phyloP scores from a whole-genome alignment of 1,284 basidiomycete species.

The Phaffia rhodozyma region DNA sequence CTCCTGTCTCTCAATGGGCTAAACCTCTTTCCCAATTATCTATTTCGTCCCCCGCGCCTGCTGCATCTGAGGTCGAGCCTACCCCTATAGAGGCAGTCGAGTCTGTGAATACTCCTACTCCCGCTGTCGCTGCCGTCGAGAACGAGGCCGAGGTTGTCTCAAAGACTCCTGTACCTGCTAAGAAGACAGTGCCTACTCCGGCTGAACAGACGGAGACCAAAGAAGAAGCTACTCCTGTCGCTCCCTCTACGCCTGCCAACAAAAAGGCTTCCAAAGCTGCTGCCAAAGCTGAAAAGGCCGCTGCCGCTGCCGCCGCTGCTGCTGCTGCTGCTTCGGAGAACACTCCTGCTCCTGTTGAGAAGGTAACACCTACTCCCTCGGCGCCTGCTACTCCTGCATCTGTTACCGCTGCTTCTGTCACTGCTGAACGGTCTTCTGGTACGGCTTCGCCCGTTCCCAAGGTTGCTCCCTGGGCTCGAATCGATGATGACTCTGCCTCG shows the following conservation, averaged over 20 bases:
- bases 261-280: not conserved
- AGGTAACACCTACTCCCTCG: slow-evolving; percentile 22
- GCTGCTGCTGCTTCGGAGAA: not conserved
- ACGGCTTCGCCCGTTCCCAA: slow-evolving; percentile 22
- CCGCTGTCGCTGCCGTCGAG: not conserved
- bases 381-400: slow-evolving; percentile 25
- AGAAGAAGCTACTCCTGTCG: too few relatives aligned
- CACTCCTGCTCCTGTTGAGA: slow-evolving; percentile 15
- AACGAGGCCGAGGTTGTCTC: not conserved
- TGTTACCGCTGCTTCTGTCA: slow-evolving; percentile 27
- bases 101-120: not conserved
- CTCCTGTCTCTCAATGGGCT: slow-evolving; percentile 12
- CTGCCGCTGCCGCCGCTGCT: not conserved
- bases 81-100: slow-evolving; percentile 7
- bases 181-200: not conserved
- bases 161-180: not conserved
- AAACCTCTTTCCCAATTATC: slow-evolving; percentile 11
- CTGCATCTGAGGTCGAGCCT: slow-evolving; percentile 3
- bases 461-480: slow-evolving; percentile 31
- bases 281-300: not conserved
- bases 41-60: not conserved
- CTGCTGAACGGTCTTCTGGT: slow-evolving; percentile 17
- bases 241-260: not conserved
- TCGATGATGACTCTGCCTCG: slow-evolving; percentile 16
- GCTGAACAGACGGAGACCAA: not conserved